Base-by-base conservation (phyloP, 139 green algal species). In the Diplosphaera chodatii region DNA sequence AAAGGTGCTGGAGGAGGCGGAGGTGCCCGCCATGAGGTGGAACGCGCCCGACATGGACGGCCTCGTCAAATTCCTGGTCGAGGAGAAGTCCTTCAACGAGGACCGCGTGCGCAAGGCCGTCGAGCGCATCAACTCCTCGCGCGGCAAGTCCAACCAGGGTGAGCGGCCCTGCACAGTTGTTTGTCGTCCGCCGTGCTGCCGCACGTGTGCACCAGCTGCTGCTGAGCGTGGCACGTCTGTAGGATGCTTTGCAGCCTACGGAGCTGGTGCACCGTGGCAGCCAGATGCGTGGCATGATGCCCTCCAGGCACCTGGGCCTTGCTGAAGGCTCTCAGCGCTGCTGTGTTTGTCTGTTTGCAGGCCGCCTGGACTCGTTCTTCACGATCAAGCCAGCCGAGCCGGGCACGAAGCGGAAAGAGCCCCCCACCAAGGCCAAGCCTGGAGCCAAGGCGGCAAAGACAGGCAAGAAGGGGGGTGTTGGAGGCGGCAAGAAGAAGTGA, bases 31-130 rank as follows among this genome's bases (percentile, higher is more conserved):
- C 2, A 65, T 97, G 30, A 97, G 97, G 71, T 98, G 93, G 94
- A 82, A 25, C 16, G 71, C 78, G 4, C 88, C 91, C 0, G 94
- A 99, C 78, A 87, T 91, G 84, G 94, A 98, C 66, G 93, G 85
- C 0, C 59, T 99, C 0, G 82, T 97, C 4, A 55, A 90, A 18
- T 99, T 97, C 73, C 79, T 99, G 55, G 91, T 96, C 21, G 71
- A 85, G 28, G 94, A 99, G 71, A 98, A 98, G 71, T 83, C 77
- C 40, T 99, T 99, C 85, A 91, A 84, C 69, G 87, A 96, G 72
- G 90, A 98, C 10, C 80, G 95, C 20, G 80, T 98, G 23, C 83
- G 87, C 32, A 83, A 77, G 32, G 80, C 85, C 0, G 68, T 94
- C 20, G 77, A 80, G 32, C 75, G 81, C 40, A 87, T 96, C 34